Percentiles rank a stretch among this genome's conserved stretches.
Evolutionary conservation across 2,329 filamentous ascomycete species (phyloP).

Genomic region (Fusarium annulatum): DNA sequence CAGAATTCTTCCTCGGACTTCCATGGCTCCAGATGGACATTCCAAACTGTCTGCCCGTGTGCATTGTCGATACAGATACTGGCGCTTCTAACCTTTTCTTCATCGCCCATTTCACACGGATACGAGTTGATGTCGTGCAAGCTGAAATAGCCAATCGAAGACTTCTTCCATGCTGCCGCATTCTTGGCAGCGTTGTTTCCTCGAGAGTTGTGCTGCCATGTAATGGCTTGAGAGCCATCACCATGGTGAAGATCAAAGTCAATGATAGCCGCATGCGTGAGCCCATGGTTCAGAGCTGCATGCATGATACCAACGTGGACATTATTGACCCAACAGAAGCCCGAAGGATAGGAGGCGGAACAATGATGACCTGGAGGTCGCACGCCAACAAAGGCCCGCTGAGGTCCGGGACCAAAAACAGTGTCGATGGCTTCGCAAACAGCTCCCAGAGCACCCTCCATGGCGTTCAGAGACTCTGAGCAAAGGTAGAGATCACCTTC

Average conservation of each 20-base stretch:
- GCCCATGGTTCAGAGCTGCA: conserved; percentile 81
- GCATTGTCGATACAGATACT: conserved; percentile 95
- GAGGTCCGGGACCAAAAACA: conserved; percentile 75
- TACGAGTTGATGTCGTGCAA: conserved; percentile 99
- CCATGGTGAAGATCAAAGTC: conserved; percentile 94
- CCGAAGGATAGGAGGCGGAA: conserved; percentile 87
- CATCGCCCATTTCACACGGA: conserved; percentile 93
- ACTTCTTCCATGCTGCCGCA: conserved; percentile 80
- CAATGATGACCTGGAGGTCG: conserved; percentile 96
- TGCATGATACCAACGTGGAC: conserved; percentile 97
- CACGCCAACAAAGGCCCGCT: conserved; percentile 89
- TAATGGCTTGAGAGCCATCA: conserved; percentile 93
- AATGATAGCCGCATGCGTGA: conserved; percentile 94
- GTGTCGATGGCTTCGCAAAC: conserved; percentile 93
- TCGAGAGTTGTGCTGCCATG: conserved; percentile 88
- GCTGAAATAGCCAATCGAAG: conserved; percentile 94
- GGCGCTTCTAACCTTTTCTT: conserved; percentile 92
- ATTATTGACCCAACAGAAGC: conserved; percentile 99
- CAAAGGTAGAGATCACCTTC: conserved; percentile 93
- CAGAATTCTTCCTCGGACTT: conserved; percentile 87
- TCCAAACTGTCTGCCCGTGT: conserved; percentile 95
- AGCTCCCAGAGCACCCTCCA: conserved; percentile 91
- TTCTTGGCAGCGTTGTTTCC: conserved; percentile 73
- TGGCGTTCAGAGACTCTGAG: conserved; percentile 83
- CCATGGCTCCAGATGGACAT: conserved; percentile 92